Conservation (phyloP, 208 protist species). For the Crithidia mellificae region DNA sequence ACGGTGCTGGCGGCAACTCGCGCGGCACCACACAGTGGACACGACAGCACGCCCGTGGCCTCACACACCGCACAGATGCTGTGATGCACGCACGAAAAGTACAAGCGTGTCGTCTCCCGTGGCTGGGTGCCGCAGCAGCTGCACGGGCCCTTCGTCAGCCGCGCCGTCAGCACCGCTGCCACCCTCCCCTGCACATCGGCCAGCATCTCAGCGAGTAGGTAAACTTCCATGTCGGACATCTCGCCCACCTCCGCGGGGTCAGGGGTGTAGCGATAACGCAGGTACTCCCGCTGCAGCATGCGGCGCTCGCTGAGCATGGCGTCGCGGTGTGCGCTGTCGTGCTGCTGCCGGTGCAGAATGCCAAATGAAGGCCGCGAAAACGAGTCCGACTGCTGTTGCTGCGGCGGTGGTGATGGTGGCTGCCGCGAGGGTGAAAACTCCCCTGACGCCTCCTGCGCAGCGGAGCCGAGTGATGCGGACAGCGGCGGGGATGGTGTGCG, state of each 20-base stretch:
- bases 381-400: too few species aligned
- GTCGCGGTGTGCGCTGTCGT: conserved; percentile 37
- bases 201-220: conserved; percentile 45
- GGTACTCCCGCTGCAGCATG: conserved; percentile 43
- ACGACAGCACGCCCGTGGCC: conserved; percentile 30
- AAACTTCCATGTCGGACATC: conserved; percentile 82
- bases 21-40: conserved; percentile 58
- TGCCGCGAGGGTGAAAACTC: too few species aligned
- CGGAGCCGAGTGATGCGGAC: background rate
- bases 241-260: conserved; percentile 63
- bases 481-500: background rate
- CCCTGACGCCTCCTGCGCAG: too few species aligned
- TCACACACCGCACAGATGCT: conserved; percentile 42
- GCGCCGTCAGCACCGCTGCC: conserved; percentile 41
- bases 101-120: background rate
- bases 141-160: conserved; percentile 48
- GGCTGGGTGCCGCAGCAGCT: conserved; percentile 31
- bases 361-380: too few species aligned
- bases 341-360: background rate
- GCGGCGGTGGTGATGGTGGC: too few species aligned
- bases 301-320: conserved; percentile 50
- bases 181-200: conserved; percentile 35
- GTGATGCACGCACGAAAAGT: conserved; percentile 45
- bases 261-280: conserved; percentile 57
- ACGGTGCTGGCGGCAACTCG: too few species aligned